Base-by-base conservation (phyloP, 164 flowering plant genomes). In the Macadamia tetraphylla region DNA sequence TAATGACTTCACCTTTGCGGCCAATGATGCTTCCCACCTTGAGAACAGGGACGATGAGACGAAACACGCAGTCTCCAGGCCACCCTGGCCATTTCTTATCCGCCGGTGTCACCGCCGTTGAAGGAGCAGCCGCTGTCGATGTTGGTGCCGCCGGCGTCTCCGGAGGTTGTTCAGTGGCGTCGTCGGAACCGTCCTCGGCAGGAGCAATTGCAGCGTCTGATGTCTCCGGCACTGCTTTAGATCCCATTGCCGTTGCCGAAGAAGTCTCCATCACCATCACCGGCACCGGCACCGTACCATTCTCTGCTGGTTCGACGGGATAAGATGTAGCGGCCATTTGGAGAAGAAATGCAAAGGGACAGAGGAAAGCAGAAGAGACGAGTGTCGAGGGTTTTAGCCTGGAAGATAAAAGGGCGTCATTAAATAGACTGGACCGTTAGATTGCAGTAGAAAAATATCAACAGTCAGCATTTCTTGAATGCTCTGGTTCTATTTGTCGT, bases 21-120 rank as follows among this genome's bases (percentile, higher is more conserved):
- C 98, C 98, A 18, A 94, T 94, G 15, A 94, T 94, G 80, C 93
- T 82, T 0, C 97, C 98, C 1, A 94, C 98, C 70, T 91, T 94
- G 6, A 76, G 51, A 6, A 88, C 93, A 31, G 98, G 96, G 12
- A 94, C 94, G 1, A 91, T 81, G 14, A 91, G 72, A 62, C 98
- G 81, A 63, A 87, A 94, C 12, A 92, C 98, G 66, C 77, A 73
- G 68, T 86, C 76, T 7, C 98, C 98, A 1, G 98, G 98, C 98
- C 98, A 93, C 0, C 98, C 98, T 10, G 98, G 96, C 95, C 98
- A 93, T 71, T 71, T 83, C 58, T 69, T 67, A 7, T 63, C 69
- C 11, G 76, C 32, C 1, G 67, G 9, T 14, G 68, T 43, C 40
- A 68, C n/a, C 29, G 62, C 30, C 4, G 63, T 23, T 6, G 70